Evolutionary conservation across 345 rosid species (phyloP).

Genomic region (Hibiscus mutabilis): DNA sequence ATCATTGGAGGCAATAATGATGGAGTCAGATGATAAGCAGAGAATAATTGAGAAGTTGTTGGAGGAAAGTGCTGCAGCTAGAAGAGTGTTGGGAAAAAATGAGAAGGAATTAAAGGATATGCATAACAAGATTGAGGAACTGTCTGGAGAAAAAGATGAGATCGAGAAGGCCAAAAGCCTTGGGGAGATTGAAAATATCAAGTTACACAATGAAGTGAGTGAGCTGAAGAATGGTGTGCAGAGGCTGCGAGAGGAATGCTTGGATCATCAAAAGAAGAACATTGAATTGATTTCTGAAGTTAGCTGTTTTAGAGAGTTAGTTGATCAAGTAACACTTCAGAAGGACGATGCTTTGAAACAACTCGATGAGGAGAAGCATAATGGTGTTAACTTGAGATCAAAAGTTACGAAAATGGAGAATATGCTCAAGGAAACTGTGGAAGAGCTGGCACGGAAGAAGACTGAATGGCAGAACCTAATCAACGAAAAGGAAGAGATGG

Average conservation of each 20-base stretch:
- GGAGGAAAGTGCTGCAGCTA: constrained; percentile 31
- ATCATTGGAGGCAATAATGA: constrained; percentile 14
- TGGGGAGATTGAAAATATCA: constrained; percentile 34
- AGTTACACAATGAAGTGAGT: constrained; percentile 32
- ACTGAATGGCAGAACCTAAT: constrained; percentile 23
- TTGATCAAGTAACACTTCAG: constrained; percentile 26
- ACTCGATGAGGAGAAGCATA: constrained; percentile 40
- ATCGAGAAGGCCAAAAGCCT: constrained; percentile 30
- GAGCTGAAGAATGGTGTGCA: constrained; percentile 24
- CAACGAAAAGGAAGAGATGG: constrained; percentile 28
- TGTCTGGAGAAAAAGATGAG: constrained; percentile 39
- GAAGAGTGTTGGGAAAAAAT: background rate
- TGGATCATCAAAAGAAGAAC: constrained; percentile 27
- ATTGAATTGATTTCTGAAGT: constrained; percentile 26
- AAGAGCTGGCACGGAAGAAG: constrained; percentile 28
- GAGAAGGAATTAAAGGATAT: constrained; percentile 20
- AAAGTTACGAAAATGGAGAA: constrained; percentile 34
- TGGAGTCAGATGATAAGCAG: constrained; percentile 31
- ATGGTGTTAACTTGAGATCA: constrained; percentile 22
- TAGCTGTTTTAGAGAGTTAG: constrained; percentile 18
- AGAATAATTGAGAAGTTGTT: constrained; percentile 28
- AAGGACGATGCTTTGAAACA: constrained; percentile 32
- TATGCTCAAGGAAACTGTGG: constrained; percentile 22
- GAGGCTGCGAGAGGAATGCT: constrained; percentile 25
- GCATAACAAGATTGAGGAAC: constrained; percentile 24